phyloP scores from a whole-genome alignment of 116 monocot species.

The Dioscorea cayenensis region DNA sequence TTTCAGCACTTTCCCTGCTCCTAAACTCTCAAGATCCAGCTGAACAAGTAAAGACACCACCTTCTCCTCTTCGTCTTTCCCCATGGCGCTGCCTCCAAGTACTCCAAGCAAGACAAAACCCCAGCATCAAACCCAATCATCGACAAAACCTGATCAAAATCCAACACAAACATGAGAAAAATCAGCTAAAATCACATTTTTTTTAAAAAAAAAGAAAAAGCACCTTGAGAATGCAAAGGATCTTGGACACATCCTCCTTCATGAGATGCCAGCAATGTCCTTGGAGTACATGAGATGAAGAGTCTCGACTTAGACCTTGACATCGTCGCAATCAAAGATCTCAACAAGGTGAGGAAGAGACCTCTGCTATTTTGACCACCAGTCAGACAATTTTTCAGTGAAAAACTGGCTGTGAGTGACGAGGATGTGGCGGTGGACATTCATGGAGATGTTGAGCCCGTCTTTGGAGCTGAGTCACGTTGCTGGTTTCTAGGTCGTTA shows the following conservation, averaged over 20 bases:
- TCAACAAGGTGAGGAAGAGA: constrained; percentile 73
- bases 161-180: not conserved
- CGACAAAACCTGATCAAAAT: constrained; percentile 41
- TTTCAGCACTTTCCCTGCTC: constrained; percentile 79
- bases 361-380: constrained; percentile 73
- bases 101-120: constrained; percentile 83
- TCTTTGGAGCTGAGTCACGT: constrained; percentile 82
- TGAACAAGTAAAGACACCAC: constrained; percentile 63
- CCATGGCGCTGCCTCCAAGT: constrained; percentile 95
- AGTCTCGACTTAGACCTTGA: constrained; percentile 85
- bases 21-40: constrained; percentile 68
- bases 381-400: constrained; percentile 76
- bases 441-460: constrained; percentile 47
- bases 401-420: constrained; percentile 78
- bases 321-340: constrained; percentile 97
- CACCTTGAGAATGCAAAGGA: constrained; percentile 79
- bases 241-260: constrained; percentile 66
- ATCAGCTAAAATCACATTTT: no score
- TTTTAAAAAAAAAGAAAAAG: not conserved
- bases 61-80: constrained; percentile 97
- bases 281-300: constrained; percentile 94
- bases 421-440: constrained; percentile 79
- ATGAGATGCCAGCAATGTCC: constrained; percentile 73
- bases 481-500: constrained; percentile 48
- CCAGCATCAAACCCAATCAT: constrained; percentile 79